Conservation (phyloP, 2,329 filamentous ascomycete species). For the Aspergillus fischeri region DNA sequence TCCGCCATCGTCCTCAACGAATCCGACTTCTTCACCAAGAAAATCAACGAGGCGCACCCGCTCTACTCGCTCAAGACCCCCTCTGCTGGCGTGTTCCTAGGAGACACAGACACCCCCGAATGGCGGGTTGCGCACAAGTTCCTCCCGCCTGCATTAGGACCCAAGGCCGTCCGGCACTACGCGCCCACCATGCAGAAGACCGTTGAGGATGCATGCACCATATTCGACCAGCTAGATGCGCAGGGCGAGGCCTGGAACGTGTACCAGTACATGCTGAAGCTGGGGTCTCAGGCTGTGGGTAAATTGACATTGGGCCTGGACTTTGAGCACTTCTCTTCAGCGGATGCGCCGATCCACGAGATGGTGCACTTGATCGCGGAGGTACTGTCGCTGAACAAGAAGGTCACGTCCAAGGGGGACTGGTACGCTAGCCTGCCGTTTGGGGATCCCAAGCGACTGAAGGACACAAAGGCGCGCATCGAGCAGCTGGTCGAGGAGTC, state of each 20-base stretch:
- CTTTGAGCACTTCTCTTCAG: slow-evolving; percentile 40
- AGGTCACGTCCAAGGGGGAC: slow-evolving; percentile 49
- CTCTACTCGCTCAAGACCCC: slow-evolving; percentile 25
- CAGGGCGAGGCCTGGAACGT: slow-evolving; percentile 44
- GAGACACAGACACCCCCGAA: slow-evolving; percentile 29
- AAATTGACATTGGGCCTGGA: slow-evolving; percentile 45
- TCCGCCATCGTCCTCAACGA: slow-evolving; percentile 47
- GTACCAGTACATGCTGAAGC: slow-evolving; percentile 49
- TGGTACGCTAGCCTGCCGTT: slow-evolving; percentile 59
- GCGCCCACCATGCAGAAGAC: slow-evolving; percentile 56
- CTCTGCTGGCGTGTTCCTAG: slow-evolving; percentile 28
- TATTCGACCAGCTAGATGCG: slow-evolving; percentile 48
- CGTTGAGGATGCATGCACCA: slow-evolving; percentile 48
- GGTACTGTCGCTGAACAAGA: slow-evolving; percentile 55
- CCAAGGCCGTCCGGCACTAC: slow-evolving; percentile 60
- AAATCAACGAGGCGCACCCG: slow-evolving; percentile 38
- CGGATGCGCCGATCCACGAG: slow-evolving; percentile 48
- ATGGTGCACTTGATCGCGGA: slow-evolving; percentile 52
- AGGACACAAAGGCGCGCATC: slow-evolving; percentile 10
- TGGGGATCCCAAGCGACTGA: slow-evolving; percentile 49
- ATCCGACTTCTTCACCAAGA: slow-evolving; percentile 52
- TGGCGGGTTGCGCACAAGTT: slow-evolving; percentile 56
- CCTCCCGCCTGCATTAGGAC: slow-evolving; percentile 54
- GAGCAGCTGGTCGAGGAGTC: slow-evolving; percentile 21
- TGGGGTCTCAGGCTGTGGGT: slow-evolving; percentile 42